A percentile compares a stretch with the other conserved stretches of the same genome.
phyloP scores from a whole-genome alignment of 2,329 filamentous ascomycete species.

The Capronia americana region DNA sequence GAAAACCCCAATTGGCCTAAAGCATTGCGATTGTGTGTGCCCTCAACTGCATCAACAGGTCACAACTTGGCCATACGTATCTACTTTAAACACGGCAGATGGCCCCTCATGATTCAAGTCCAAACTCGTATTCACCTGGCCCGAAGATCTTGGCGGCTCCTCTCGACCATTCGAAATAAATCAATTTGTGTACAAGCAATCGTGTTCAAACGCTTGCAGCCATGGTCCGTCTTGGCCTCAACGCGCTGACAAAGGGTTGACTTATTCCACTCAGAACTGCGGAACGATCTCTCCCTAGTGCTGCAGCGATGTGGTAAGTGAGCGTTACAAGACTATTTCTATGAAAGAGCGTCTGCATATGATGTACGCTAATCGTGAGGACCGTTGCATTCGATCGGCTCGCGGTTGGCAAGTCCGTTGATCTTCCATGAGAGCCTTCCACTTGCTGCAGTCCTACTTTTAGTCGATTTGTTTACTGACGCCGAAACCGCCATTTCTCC shows the following conservation, averaged over 20 bases:
- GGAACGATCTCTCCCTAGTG: conserved; percentile 8
- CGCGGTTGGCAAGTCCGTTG: not conserved
- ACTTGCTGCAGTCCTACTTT: not conserved
- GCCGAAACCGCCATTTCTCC: not conserved
- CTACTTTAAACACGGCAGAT: not conserved
- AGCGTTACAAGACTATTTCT: not conserved
- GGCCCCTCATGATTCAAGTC: not conserved
- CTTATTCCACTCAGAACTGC: conserved; percentile 1
- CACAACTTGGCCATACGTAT: not conserved
- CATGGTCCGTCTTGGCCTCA: conserved; percentile 15
- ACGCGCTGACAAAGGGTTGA: conserved; percentile 18
- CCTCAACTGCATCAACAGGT: not conserved
- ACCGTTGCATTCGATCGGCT: not conserved
- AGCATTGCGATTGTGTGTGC: not conserved
- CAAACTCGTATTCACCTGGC: conserved; percentile 13
- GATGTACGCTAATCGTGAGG: not conserved
- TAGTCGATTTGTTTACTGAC: not conserved
- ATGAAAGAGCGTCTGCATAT: not conserved
- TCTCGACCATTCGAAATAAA: not conserved
- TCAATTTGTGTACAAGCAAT: conserved; percentile 10
- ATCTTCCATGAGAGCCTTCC: not conserved
- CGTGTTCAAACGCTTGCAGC: conserved; percentile 2
- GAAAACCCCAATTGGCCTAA: not conserved
- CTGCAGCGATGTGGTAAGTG: not conserved
- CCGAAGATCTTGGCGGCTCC: conserved; percentile 15